Base-by-base conservation (phyloP, 768 basidiomycete genomes). In the Boletus pseudopeckii region DNA sequence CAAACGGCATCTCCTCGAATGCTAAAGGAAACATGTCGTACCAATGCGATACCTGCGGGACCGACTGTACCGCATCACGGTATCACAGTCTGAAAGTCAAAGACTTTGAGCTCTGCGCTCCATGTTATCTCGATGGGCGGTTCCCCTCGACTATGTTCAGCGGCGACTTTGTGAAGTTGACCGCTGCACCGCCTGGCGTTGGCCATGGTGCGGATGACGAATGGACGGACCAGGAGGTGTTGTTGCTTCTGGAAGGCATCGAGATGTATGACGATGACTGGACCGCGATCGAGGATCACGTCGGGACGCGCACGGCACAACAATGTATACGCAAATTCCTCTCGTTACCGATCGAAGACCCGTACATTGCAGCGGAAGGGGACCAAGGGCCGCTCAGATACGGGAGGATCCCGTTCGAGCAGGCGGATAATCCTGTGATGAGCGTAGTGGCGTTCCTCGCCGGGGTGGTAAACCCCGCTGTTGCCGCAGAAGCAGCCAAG, bases 181-280 rank as follows among this genome's bases (percentile, higher is more conserved):
- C 87, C 6, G 68, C 71, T 14, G 50, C 62, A 2, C 69, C 69
- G 0, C 66, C 70, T 14, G 71, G 69, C 4, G 57, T 70, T 6
- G 63, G 70, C 7, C 68, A 71, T 18, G 67, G 77, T 30, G 73
- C 71, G 13, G 78, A 77, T 28, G 85, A 85, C 51, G 84, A 88
- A 51, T 99, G 97, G 97, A 79, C 84, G 2, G 95, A 97, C 66
- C 88, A 94, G 67, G 97, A 99, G 71, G 78, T 87, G 18, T 72
- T 99, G 10, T 72, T 90, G 8, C 77, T 99, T 5, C 78, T 99
- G n/a, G 97, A 99, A 69, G 97, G 87, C 15, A 83, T 99, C 40
- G 97, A 99, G 72, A 97, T 99, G 92, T 92, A 86, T 69, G 93
- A 97, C 60, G 96, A 98, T 64, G 96, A 98, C 64, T 99, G 96